These are phyloP conservation scores for Remersonia thermophila DNA, from an alignment of 2,329 filamentous ascomycete genomes.

Conservation along the genomic window DNA sequence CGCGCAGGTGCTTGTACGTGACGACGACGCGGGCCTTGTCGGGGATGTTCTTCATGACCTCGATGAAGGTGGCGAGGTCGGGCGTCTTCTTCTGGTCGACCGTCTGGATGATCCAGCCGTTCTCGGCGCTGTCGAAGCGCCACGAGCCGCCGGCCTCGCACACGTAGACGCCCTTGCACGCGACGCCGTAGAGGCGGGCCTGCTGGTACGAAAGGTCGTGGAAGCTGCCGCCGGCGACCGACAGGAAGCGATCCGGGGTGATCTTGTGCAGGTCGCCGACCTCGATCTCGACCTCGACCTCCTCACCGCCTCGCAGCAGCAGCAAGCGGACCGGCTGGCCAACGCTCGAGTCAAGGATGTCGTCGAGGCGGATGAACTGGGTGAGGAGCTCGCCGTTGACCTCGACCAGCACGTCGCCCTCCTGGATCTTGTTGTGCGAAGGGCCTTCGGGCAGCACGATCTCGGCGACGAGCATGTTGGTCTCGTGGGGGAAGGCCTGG, in stretches of 20 bases:
- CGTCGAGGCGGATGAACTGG: slow-evolving; percentile 83
- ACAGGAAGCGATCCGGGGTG: slow-evolving; percentile 90
- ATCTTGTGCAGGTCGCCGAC: slow-evolving; percentile 89
- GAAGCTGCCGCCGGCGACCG: slow-evolving; percentile 87
- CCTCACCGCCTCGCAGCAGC: slow-evolving; percentile 78
- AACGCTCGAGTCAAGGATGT: slow-evolving; percentile 81
- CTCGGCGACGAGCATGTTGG: slow-evolving; percentile 92
- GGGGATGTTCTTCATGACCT: slow-evolving; percentile 80
- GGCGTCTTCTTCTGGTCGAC: slow-evolving; percentile 87
- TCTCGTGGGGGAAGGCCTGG: slow-evolving; percentile 77
- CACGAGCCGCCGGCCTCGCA: slow-evolving; percentile 94
- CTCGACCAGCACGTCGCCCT: slow-evolving; percentile 86
- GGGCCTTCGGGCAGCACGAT: slow-evolving; percentile 87
- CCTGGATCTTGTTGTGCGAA: slow-evolving; percentile 74
- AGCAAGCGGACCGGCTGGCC: slow-evolving; percentile 65
- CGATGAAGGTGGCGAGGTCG: slow-evolving; percentile 75
- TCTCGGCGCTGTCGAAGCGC: slow-evolving; percentile 80
- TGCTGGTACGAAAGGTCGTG: slow-evolving; percentile 96
- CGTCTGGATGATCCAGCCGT: slow-evolving; percentile 86
- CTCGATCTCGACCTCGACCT: slow-evolving; percentile 70
- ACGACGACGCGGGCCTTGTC: slow-evolving; percentile 76
- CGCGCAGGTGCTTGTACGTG: slow-evolving; percentile 88
- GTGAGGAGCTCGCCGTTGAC: slow-evolving; percentile 89
- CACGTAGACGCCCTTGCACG: slow-evolving; percentile 83
- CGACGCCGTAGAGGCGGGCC: slow-evolving; percentile 86